A percentile compares a stretch with the other conserved stretches of the same genome.
These are phyloP conservation scores for Kalaharituber pfeilii DNA, from an alignment of 2,329 filamentous ascomycete species.

Conservation along the genomic window DNA sequence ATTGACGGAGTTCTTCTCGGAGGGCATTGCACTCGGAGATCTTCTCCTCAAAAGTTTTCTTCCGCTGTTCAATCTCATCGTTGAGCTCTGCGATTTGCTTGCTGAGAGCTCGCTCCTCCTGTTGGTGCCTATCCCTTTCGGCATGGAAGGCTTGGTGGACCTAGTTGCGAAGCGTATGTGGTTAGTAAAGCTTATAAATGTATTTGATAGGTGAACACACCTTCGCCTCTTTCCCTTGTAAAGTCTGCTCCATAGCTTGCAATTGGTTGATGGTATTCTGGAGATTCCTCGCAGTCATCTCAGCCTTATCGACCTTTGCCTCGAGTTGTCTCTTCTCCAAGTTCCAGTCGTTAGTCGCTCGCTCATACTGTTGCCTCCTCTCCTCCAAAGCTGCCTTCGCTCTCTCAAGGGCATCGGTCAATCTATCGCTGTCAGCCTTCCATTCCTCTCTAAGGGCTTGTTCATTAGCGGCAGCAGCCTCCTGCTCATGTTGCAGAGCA, in stretches of 20 bases:
- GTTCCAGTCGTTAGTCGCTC: conserved; percentile 17
- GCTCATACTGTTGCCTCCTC: conserved; percentile 16
- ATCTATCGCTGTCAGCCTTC: conserved; percentile 25
- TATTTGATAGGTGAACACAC: conserved; percentile 33
- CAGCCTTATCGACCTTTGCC: conserved; percentile 46
- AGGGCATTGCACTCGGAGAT: conserved; percentile 48
- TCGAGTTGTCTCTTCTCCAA: conserved; percentile 45
- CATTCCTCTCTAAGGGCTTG: conserved; percentile 51
- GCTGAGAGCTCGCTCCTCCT: conserved; percentile 51
- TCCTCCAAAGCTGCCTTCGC: conserved; percentile 10
- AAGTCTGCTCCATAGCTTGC: conserved; percentile 47
- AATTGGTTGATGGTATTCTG: conserved; percentile 55
- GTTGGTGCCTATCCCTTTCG: conserved; percentile 53
- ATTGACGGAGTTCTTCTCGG: conserved; percentile 52
- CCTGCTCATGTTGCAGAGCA: conserved; percentile 36
- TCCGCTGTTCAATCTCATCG: conserved; percentile 49
- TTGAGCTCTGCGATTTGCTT: conserved; percentile 61
- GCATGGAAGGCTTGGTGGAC: conserved; percentile 43
- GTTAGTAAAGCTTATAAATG: no score
- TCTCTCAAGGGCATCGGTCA: conserved; percentile 17
- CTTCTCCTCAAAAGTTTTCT: conserved; percentile 46
- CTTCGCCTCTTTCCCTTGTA: conserved; percentile 50
- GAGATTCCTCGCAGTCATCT: conserved; percentile 48
- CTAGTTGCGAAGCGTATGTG: no score
- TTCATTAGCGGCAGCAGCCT: conserved; percentile 42